Evolutionary conservation across 1,284 basidiomycete species (phyloP).

Genomic region (Malassezia slooffiae): DNA sequence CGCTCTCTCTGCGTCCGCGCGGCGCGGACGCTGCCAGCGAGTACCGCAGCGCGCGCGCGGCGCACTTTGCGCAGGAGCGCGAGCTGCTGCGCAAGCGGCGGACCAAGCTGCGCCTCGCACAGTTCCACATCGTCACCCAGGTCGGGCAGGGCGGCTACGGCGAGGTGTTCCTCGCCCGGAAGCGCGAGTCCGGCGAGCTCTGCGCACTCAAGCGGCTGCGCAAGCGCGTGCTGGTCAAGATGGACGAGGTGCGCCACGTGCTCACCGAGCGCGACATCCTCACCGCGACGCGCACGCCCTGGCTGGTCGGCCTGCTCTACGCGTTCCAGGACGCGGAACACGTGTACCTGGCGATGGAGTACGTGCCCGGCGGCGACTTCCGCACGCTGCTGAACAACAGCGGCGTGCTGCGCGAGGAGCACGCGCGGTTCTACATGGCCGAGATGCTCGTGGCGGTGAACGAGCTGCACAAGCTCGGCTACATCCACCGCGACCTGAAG

Average conservation of each 20-base stretch:
- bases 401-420: slow-evolving; percentile 49
- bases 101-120: slow-evolving; percentile 39
- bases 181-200: slow-evolving; percentile 44
- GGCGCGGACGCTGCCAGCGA: slow-evolving; percentile 65
- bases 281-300: slow-evolving; percentile 43
- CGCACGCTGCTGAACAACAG: slow-evolving; percentile 45
- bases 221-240: slow-evolving; percentile 44
- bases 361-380: slow-evolving; percentile 46
- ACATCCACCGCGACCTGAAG: slow-evolving; percentile 79
- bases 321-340: slow-evolving; percentile 44
- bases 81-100: slow-evolving; percentile 40
- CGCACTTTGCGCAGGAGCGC: slow-evolving; percentile 37
- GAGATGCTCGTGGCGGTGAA: slow-evolving; percentile 47
- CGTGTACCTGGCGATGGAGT: slow-evolving; percentile 52
- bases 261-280: slow-evolving; percentile 45
- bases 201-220: slow-evolving; percentile 44
- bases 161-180: slow-evolving; percentile 44
- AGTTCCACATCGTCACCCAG: slow-evolving; percentile 46
- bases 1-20: slow-evolving; percentile 51
- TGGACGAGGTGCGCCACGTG: slow-evolving; percentile 46
- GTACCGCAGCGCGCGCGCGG: slow-evolving; percentile 25
- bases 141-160: slow-evolving; percentile 46
- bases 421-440: slow-evolving; percentile 44
- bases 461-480: slow-evolving; percentile 39
- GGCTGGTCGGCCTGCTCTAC: slow-evolving; percentile 42